Percentiles rank a stretch among this genome's conserved stretches.
These are phyloP conservation scores for Pyricularia grisea DNA, from an alignment of 2,329 filamentous ascomycete species.

Conservation along the genomic window DNA sequence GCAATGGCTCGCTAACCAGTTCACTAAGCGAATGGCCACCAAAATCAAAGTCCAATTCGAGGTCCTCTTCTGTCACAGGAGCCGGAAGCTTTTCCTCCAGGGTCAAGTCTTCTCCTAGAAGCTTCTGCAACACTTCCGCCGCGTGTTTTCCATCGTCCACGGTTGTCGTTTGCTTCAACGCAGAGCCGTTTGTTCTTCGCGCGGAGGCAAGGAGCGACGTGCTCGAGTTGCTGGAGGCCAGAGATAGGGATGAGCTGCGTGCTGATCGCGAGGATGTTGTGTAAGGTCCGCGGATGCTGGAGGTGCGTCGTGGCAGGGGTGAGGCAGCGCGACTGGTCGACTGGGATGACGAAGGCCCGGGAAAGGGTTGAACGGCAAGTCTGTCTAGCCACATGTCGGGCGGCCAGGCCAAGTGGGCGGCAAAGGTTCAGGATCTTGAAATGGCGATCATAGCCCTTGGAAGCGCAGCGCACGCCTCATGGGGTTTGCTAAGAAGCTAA, in stretches of 20 bases:
- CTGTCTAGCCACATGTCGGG: constrained; percentile 81
- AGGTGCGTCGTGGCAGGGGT: constrained; percentile 57
- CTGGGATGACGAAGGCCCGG: constrained; percentile 46
- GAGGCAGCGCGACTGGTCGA: constrained; percentile 61
- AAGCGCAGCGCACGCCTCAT: background rate
- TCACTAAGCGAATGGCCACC: constrained; percentile 66
- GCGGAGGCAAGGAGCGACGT: constrained; percentile 61
- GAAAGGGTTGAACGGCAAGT: constrained; percentile 45
- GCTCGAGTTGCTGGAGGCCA: constrained; percentile 69
- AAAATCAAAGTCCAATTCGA: constrained; percentile 69
- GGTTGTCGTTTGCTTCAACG: constrained; percentile 49
- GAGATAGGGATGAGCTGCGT: constrained; percentile 68
- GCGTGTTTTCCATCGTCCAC: constrained; percentile 55
- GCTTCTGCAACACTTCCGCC: constrained; percentile 52
- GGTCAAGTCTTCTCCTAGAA: constrained; percentile 24
- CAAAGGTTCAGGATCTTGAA: background rate
- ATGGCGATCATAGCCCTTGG: constrained; percentile 2
- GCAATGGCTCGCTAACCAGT: constrained; percentile 38
- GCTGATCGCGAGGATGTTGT: constrained; percentile 60
- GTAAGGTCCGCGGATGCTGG: constrained; percentile 59
- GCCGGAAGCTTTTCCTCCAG: constrained; percentile 2
- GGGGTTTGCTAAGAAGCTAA: background rate
- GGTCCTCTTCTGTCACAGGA: constrained; percentile 35
- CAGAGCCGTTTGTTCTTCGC: constrained; percentile 57
- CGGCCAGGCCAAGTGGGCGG: background rate